Conservation (phyloP, 2,329 filamentous ascomycete species). For the Penicillium brevicompactum region DNA sequence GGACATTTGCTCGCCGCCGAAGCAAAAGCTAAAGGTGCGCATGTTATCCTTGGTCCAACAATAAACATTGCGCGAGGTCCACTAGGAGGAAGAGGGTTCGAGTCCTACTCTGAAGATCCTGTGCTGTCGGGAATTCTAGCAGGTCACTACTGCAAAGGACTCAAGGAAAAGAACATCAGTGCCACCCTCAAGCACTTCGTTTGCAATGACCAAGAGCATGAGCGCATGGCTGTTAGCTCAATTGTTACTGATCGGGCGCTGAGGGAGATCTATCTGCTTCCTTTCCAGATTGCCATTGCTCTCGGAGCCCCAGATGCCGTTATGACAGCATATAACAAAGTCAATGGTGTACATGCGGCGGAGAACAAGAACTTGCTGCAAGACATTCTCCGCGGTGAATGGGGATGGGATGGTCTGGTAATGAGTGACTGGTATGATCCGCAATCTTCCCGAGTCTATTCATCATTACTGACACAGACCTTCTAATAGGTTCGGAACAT, state of each 20-base stretch:
- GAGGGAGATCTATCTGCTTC: slow-evolving; percentile 66
- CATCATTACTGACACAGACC: background rate
- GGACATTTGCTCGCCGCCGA: slow-evolving; percentile 73
- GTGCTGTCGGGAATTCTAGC: slow-evolving; percentile 74
- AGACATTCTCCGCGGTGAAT: slow-evolving; percentile 48
- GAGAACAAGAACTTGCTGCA: slow-evolving; percentile 44
- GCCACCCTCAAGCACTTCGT: slow-evolving; percentile 73
- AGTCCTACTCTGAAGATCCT: slow-evolving; percentile 84
- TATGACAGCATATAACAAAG: slow-evolving; percentile 63
- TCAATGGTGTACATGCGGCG: slow-evolving; percentile 54
- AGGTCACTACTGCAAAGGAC: slow-evolving; percentile 69
- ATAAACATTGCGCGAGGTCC: slow-evolving; percentile 82
- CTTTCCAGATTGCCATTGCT: slow-evolving; percentile 63
- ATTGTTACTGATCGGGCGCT: slow-evolving; percentile 56
- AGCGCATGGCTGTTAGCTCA: slow-evolving; percentile 46
- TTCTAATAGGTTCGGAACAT: slow-evolving; percentile 46
- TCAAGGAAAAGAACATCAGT: slow-evolving; percentile 72
- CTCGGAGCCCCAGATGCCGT: slow-evolving; percentile 58
- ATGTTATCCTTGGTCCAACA: slow-evolving; percentile 74
- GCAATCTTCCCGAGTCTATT: too few species aligned
- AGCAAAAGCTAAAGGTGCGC: slow-evolving; percentile 70
- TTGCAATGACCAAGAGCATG: slow-evolving; percentile 51
- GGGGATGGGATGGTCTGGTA: slow-evolving; percentile 49
- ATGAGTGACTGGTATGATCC: slow-evolving; percentile 48
- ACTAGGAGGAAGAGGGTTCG: slow-evolving; percentile 81